A percentile compares a stretch with the other conserved stretches of the same genome.
Conservation (phyloP, 176 grass and related monocot species). For the Miscanthus lutarioriparius region DNA sequence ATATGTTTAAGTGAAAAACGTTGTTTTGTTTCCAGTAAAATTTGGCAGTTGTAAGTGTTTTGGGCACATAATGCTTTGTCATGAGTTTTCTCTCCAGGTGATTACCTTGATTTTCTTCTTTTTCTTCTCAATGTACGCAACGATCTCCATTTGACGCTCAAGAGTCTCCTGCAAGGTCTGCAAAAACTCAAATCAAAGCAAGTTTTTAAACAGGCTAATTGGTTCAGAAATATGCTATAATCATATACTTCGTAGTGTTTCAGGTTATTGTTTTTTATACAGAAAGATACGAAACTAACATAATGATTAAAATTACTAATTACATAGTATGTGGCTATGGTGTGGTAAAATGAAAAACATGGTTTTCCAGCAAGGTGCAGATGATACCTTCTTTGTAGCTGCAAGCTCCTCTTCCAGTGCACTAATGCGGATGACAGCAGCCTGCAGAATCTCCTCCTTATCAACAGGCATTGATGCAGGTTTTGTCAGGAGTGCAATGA, state of each 20-base stretch:
- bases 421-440: constrained; percentile 67
- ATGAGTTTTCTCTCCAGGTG: neutral
- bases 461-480: constrained; percentile 50
- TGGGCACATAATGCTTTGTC: neutral
- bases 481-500: constrained; percentile 50
- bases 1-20: neutral
- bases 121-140: constrained; percentile 93
- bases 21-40: neutral
- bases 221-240: neutral
- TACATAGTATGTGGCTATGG: neutral
- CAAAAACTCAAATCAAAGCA: constrained; percentile 17
- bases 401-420: constrained; percentile 82
- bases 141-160: constrained; percentile 56
- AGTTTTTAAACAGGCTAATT: neutral
- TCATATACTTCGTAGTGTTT: neutral
- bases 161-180: constrained; percentile 84
- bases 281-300: neutral
- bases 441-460: constrained; percentile 84
- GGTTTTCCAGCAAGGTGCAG: neutral
- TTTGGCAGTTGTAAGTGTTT: neutral
- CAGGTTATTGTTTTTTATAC: neutral
- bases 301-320: neutral
- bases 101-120: constrained; percentile 77
- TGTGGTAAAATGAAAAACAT: neutral
- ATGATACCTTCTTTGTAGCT: constrained; percentile 75